phyloP scores from a whole-genome alignment of 345 rosid genomes.

The Lepidium aucheri region DNA sequence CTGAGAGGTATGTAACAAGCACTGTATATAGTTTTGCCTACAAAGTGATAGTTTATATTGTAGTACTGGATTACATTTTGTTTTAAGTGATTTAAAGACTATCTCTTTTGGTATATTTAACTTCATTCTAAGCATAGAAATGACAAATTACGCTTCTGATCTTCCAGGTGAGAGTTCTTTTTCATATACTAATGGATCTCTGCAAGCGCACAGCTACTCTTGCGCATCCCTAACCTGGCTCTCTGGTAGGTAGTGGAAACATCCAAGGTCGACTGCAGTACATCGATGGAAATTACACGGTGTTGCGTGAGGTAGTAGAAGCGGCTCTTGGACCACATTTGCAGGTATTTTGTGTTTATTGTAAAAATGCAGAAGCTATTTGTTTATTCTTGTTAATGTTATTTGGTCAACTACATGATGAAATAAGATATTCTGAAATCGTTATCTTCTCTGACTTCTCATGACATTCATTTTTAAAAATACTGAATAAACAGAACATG shows the following conservation, averaged over 20 bases:
- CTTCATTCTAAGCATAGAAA: neutral
- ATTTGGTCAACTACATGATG: neutral
- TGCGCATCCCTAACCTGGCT: conserved; percentile 74
- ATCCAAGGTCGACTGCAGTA: conserved; percentile 97
- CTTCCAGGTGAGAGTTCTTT: conserved; percentile 89
- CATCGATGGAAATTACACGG: conserved; percentile 94
- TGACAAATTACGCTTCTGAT: conserved; percentile 4
- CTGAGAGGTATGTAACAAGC: conserved; percentile 71
- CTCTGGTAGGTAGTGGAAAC: conserved; percentile 84
- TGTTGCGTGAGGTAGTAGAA: conserved; percentile 97
- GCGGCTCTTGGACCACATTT: conserved; percentile 98
- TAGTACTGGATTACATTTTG: neutral
- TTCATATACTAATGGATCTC: conserved; percentile 95
- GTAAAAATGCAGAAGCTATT: neutral
- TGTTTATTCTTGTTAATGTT: neutral
- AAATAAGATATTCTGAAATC: neutral
- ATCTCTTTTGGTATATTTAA: neutral
- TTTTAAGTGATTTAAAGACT: neutral
- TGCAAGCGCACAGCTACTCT: conserved; percentile 77
- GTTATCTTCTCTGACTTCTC: conserved; percentile 2
- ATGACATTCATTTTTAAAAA: neutral
- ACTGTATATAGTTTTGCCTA: neutral
- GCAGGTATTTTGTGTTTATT: conserved; percentile 59
- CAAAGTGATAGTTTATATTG: neutral
- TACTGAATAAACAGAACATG: conserved; percentile 63